Base-by-base conservation (phyloP, 78 protist species). In the Dictyostelium firmibasis region DNA sequence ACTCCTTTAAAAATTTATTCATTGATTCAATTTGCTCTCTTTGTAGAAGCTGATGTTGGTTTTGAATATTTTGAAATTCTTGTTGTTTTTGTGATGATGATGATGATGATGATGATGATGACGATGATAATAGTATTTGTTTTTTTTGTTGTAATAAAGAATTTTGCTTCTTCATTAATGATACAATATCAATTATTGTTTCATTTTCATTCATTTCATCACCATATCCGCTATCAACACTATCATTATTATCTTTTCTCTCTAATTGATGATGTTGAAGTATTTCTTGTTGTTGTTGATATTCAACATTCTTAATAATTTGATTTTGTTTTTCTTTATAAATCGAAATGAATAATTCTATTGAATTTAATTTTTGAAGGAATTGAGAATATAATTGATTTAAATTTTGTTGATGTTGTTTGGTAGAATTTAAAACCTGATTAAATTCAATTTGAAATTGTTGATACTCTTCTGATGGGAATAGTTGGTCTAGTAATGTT, bases 11-110 rank as follows among this genome's bases (percentile, higher is more conserved):
- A 25, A 67, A 67, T 2, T 8, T 25, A 67, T 67, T 67, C 75
- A 67, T 67, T 67, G 75, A 67, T 67, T 67, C 75, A 67, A 67
- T 67, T 67, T 67, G 75, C 27, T 67, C 38, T 67, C 27, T 67
- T 67, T 67, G 75, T 11, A 67, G 75, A 11, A 67, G 14, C 14
- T 67, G 75, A 67, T 67, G 75, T 67, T n/a, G 38, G 27, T 67
- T 67, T 67, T 67, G 75, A 67, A 67, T 67, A 67, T n/a, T 67
- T 67, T 67, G 75, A 67, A 67, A 67, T 67, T 67, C 38, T 67
- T n/a, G 33, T 25, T 67, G 75, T 67, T 67, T n/a, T 67, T 67
- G 75, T 67, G 75, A 67, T 25, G 33, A 7, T 18, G 25, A 18
- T 2, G 47, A 41, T 41, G 47, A n/a, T n/a, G 47, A 41, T 41